Evolutionary conservation across 1,284 basidiomycete species (phyloP).

Genomic region (Melampsora larici-populina): DNA sequence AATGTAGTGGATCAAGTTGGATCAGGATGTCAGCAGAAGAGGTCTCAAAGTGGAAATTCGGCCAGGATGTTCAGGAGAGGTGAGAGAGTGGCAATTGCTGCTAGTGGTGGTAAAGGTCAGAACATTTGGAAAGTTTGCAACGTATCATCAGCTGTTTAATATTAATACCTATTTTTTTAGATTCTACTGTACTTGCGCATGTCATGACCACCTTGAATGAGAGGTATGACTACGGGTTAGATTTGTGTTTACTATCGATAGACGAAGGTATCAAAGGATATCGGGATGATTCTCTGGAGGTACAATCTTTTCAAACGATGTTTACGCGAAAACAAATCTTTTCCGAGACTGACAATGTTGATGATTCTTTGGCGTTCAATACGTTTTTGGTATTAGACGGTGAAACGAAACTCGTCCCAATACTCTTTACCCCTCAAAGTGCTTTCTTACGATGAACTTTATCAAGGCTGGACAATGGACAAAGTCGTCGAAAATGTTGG

Average conservation of each 20-base stretch:
- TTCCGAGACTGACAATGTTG: neutral
- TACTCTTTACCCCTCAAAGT: constrained; percentile 95
- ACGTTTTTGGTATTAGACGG: constrained; percentile 64
- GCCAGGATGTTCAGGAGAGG: constrained; percentile 73
- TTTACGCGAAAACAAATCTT: neutral
- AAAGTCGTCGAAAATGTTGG: constrained; percentile 87
- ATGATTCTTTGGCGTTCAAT: neutral
- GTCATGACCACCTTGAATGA: constrained; percentile 94
- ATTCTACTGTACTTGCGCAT: constrained; percentile 95
- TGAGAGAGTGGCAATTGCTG: constrained; percentile 92
- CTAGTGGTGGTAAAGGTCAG: constrained; percentile 93
- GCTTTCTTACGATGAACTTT: constrained; percentile 89
- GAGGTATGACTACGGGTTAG: constrained; percentile 85
- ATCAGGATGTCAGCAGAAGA: constrained; percentile 28
- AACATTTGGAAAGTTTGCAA: neutral
- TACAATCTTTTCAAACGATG: constrained; percentile 50
- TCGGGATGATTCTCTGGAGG: constrained; percentile 93
- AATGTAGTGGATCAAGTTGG: neutral
- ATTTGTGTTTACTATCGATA: constrained; percentile 89
- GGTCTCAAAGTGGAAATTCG: neutral
- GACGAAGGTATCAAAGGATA: constrained; percentile 99
- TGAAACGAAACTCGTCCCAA: constrained; percentile 93
- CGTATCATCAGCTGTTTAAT: neutral
- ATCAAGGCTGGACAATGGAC: constrained; percentile 97
- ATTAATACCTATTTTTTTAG: constrained; percentile 57